Percentiles rank a stretch among this genome's conserved stretches.
phyloP scores from a whole-genome alignment of 805 yeast genomes.

The Candida railenensis region DNA sequence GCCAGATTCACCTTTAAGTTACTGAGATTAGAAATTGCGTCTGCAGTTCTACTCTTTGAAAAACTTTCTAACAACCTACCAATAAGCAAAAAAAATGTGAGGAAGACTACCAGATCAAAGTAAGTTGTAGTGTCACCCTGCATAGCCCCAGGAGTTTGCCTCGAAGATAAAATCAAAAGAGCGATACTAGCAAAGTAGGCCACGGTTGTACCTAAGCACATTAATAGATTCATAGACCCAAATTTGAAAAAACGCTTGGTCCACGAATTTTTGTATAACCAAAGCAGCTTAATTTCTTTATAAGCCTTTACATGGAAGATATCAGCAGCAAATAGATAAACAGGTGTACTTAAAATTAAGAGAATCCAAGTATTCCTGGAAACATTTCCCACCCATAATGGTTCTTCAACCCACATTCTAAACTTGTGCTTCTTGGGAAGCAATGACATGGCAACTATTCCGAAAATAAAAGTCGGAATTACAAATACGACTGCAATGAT shows the following conservation, averaged over 20 bases:
- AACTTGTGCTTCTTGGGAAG: constrained; percentile 41
- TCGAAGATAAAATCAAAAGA: constrained; percentile 48
- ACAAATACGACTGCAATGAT: constrained; percentile 52
- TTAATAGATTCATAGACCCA: constrained; percentile 76
- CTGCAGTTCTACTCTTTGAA: constrained; percentile 67
- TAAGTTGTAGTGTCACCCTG: constrained; percentile 59
- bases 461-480: constrained; percentile 67
- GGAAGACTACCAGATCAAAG: constrained; percentile 77
- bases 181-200: constrained; percentile 70
- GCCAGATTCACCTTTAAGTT: constrained; percentile 52
- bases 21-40: constrained; percentile 56
- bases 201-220: constrained; percentile 71
- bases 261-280: constrained; percentile 57
- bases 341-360: constrained; percentile 65
- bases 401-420: constrained; percentile 56
- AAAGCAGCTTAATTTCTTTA: constrained; percentile 55
- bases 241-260: constrained; percentile 58
- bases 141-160: constrained; percentile 12
- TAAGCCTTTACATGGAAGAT: constrained; percentile 68
- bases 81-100: constrained; percentile 67
- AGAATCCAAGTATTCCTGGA: constrained; percentile 65
- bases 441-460: constrained; percentile 67
- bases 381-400: constrained; percentile 62
- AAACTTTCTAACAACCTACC: constrained; percentile 69
- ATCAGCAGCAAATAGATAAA: constrained; percentile 72